These are phyloP conservation scores for Stephania cephalantha DNA, from an alignment of 164 flowering plant species.

Conservation along the genomic window DNA sequence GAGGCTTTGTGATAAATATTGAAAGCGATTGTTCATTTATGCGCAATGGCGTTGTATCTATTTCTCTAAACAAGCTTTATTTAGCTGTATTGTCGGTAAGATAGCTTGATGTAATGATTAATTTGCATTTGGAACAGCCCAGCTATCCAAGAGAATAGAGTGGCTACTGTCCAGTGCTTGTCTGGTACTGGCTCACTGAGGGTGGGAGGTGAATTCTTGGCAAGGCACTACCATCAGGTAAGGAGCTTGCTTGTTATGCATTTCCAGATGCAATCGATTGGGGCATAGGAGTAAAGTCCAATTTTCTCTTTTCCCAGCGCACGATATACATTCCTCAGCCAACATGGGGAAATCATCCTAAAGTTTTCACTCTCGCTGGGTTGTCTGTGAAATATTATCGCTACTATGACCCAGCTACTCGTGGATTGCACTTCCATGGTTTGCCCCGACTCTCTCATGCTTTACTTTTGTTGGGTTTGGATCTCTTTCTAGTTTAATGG, in stretches of 20 bases:
- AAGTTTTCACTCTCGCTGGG: conserved; percentile 77
- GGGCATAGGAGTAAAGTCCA: not conserved
- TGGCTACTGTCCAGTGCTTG: conserved; percentile 83
- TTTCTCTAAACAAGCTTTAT: not conserved
- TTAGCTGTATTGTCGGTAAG: not conserved
- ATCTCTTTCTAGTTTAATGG: not conserved
- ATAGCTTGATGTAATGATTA: not conserved
- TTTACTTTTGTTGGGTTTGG: not conserved
- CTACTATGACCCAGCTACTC: conserved; percentile 88
- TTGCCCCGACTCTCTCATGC: not conserved
- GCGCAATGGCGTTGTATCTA: not conserved
- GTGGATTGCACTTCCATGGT: conserved; percentile 92
- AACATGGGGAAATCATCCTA: conserved; percentile 98
- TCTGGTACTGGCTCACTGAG: conserved; percentile 97
- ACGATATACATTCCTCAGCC: conserved; percentile 83
- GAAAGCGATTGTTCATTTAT: not conserved
- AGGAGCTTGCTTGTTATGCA: conserved; percentile 2
- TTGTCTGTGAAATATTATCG: conserved; percentile 82
- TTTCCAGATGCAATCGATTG: not conserved
- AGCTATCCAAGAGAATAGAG: conserved; percentile 80
- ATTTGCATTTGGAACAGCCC: conserved; percentile 44
- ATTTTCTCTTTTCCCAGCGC: conserved; percentile 39
- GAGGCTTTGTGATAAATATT: not conserved
- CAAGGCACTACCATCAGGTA: conserved; percentile 80
- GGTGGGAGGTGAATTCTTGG: conserved; percentile 93